Base-by-base conservation (phyloP, 1,284 basidiomycete genomes). In the Tetrapyrgos nigripes region DNA sequence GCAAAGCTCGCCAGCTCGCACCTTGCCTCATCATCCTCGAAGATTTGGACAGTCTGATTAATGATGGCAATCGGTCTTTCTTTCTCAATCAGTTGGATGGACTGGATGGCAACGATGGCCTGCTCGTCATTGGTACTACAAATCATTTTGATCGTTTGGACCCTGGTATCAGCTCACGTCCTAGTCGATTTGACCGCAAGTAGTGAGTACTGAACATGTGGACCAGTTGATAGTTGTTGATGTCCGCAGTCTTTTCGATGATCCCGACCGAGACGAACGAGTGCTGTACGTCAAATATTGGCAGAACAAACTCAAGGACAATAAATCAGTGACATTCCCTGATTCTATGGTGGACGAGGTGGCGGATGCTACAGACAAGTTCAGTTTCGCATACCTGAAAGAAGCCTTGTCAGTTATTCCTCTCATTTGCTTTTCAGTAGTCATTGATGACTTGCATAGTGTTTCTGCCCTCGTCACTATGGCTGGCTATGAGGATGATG, bases 81-180 rank as follows among this genome's bases (percentile, higher is more conserved):
- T 94, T 94, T 83, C 79, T 95, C 50, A 94, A 94, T 68, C 88
- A 93, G 67, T 76, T 94, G 11, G 89, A 92, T 64, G 91, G 90
- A 1, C 72, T 92, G 27, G 83, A 86, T 65, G 82, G 86, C 29
- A 94, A 94, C 66, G 86, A 93, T 63, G 92, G 92, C 0, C 64
- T 94, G 8, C 80, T 94, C 45, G 77, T 93, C 67, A 87, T 94
- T 62, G 91, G 84, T 14, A 90, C 92, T 0, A 94, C 93, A 24
- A 95, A 94, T 69, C 91, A 94, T 71, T 87, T 93, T 65, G 89
- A 93, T 49, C 78, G 81, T 35, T 82, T 94, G 50, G 92, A 94
- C 65, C 86, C 89, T 17, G 89, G 87, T 8, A 70, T 94, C 58
- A 88, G 88, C 58, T 84, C 78, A 48, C 83, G 92, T 23, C 92